Percentiles rank a stretch among this genome's conserved stretches.
phyloP scores from a whole-genome alignment of 768 basidiomycete species.

The Leccinellum rugosiceps region DNA sequence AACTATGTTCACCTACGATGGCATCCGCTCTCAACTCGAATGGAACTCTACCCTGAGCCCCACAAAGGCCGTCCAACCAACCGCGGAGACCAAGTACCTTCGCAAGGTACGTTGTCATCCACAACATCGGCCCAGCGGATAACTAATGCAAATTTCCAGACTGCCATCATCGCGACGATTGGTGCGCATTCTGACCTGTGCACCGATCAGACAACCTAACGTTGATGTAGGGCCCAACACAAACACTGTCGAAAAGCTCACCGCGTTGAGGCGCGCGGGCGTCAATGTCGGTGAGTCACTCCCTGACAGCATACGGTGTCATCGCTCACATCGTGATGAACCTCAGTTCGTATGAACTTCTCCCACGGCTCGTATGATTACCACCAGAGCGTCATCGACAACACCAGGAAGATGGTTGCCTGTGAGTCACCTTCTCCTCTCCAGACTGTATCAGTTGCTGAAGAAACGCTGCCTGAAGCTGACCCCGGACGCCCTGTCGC shows the following conservation, averaged over 20 bases:
- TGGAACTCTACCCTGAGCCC: constrained; percentile 88
- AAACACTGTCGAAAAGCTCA: constrained; percentile 86
- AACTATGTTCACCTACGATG: constrained; percentile 54
- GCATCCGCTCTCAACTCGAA: constrained; percentile 80
- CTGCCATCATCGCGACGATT: constrained; percentile 97
- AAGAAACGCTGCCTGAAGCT: constrained; percentile 25
- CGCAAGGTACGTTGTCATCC: constrained; percentile 69
- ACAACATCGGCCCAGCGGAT: neutral
- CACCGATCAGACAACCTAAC: constrained; percentile 3
- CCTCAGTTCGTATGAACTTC: constrained; percentile 98
- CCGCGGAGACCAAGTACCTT: constrained; percentile 76
- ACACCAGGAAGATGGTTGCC: constrained; percentile 82
- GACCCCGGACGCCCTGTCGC: constrained; percentile 88
- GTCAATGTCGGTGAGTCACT: constrained; percentile 88
- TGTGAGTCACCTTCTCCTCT: constrained; percentile 41
- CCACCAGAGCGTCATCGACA: constrained; percentile 99
- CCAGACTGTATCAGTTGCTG: neutral
- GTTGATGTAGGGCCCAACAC: constrained; percentile 77
- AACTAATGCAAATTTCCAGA: constrained; percentile 47
- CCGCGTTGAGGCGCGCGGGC: constrained; percentile 82
- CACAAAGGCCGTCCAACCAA: constrained; percentile 63
- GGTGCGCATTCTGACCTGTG: constrained; percentile 46
- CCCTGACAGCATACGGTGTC: neutral
- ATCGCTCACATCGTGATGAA: constrained; percentile 9
- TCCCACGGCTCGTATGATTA: constrained; percentile 99